Evolutionary conservation across 179 eudicot species (phyloP), one percentile per base, ranked within the genome.

Genomic region (Gypsophila paniculata): DNA sequence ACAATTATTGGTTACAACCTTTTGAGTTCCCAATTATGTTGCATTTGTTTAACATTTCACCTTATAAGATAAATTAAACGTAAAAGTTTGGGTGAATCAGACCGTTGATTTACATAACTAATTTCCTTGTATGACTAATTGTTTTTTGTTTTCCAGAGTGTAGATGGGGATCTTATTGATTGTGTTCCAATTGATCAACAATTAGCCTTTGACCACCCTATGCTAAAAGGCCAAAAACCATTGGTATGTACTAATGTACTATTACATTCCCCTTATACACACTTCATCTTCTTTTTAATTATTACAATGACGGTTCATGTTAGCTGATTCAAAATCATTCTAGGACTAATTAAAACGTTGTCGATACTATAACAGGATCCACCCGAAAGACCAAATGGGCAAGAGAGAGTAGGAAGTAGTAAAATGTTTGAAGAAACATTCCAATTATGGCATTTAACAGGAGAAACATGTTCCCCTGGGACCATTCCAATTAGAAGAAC

Each of bases 401-500:
- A 84, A 38, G 82, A 70, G 42, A 76, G 74, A 60, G 32, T 42
- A 70, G 48, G 73, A 65, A 70, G 76, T 14, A 34, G 76, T 53
- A 22, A 54, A 6, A 73, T 72, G 29, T 22, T 68, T 68, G 80
- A 69, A 25, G 96, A 88, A 70, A 82, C 83, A 71, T 80, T 81
- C 58, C 99, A 94, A 72, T 23, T 86, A 11, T 94, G 99, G 99
- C 90, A 84, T 57, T 34, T 84, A 61, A 79, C 79, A 32, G 89
- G 85, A 4, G 98, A 93, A 44, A 74, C 71, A 51, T 93, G 98
- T 69, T 91, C 96, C 29, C 74, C 85, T 69, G 96, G 96, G 23
- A 91, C 97, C 46, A 75, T 93, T 57, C 98, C 98, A 19, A 82
- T 89, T 0, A 80, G 98, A 84, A 93, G 98, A 85, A 91, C 93